phyloP scores from a whole-genome alignment of 768 basidiomycete genomes.

The Leccinum pellstonianum region DNA sequence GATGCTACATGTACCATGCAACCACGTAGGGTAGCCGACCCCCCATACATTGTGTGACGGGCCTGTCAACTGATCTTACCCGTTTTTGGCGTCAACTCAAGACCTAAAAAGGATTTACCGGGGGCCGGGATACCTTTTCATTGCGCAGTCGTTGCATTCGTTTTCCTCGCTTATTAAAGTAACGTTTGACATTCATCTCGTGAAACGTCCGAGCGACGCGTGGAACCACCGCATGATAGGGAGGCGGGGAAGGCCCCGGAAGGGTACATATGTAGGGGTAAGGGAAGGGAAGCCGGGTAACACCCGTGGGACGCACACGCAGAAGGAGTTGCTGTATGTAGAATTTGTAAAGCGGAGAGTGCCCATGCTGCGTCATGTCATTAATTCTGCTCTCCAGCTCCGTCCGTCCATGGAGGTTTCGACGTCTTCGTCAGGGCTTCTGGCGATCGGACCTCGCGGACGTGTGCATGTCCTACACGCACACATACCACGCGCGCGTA shows the following conservation, averaged over 20 bases:
- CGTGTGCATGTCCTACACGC: neutral
- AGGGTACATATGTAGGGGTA: neutral
- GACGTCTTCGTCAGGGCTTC: slow-evolving; percentile 3
- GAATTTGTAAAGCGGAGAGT: neutral
- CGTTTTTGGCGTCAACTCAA: neutral
- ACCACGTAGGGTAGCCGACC: neutral
- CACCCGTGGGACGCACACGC: neutral
- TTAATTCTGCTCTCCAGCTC: neutral
- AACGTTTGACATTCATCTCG: neutral
- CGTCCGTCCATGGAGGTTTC: neutral
- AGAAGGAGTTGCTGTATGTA: neutral
- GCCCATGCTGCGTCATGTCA: neutral
- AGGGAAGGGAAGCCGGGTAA: neutral
- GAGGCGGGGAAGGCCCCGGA: neutral
- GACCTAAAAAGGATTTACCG: slow-evolving; percentile 17
- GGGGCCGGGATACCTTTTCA: slow-evolving; percentile 1
- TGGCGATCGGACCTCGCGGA: slow-evolving; percentile 17
- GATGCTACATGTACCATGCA: too few relatives aligned
- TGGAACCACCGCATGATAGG: slow-evolving; percentile 3
- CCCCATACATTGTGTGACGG: neutral
- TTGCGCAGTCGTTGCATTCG: neutral
- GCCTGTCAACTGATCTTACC: neutral
- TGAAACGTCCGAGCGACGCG: slow-evolving; percentile 29
- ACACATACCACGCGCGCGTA: neutral
- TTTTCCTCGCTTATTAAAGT: neutral